Conservation (phyloP, 164 flowering plant genomes). For the Berberis vulgaris region DNA sequence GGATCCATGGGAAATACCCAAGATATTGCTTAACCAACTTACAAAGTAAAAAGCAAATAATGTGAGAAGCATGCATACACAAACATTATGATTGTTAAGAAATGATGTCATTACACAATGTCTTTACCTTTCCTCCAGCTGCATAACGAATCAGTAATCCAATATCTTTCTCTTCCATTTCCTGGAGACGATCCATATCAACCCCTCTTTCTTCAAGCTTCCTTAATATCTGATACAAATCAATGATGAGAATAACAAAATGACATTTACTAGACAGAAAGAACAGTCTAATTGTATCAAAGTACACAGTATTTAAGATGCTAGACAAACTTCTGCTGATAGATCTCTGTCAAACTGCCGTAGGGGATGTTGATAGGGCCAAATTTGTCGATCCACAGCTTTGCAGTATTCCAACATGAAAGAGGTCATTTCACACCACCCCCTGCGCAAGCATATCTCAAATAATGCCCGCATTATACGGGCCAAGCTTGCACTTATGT, state of each 20-base stretch:
- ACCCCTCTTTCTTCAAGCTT: constrained; percentile 88
- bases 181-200: constrained; percentile 76
- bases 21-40: constrained; percentile 86
- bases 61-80: constrained; percentile 1
- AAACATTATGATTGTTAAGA: neutral
- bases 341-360: constrained; percentile 91
- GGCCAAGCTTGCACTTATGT: constrained; percentile 96
- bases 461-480: constrained; percentile 97
- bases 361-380: constrained; percentile 98
- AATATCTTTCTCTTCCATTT: constrained; percentile 94
- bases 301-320: constrained; percentile 1
- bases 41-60: constrained; percentile 7
- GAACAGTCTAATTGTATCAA: neutral
- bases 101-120: neutral
- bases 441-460: constrained; percentile 94
- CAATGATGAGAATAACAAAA: neutral
- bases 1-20: constrained; percentile 75
- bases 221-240: constrained; percentile 52
- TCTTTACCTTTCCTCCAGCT: constrained; percentile 79
- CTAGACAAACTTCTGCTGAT: constrained; percentile 58
- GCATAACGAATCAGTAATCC: constrained; percentile 85
- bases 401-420: constrained; percentile 93
- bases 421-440: constrained; percentile 92
- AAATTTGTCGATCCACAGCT: constrained; percentile 94
- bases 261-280: neutral